Percentiles rank a stretch among this genome's conserved stretches.
Evolutionary conservation across 306 rosid species (phyloP).

Genomic region (Lathyrus aphaca): DNA sequence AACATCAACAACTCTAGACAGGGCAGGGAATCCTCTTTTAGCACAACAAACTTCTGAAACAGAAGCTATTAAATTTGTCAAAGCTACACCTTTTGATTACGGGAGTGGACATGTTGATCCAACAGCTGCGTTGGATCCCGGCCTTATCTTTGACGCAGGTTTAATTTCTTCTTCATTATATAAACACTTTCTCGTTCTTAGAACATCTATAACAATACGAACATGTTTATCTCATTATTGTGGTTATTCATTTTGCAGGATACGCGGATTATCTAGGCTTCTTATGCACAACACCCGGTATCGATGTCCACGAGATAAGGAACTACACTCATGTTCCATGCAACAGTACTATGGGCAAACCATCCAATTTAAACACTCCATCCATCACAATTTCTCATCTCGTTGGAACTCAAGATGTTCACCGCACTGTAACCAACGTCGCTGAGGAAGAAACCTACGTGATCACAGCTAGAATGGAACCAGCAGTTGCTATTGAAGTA

Average conservation of each 20-base stretch:
- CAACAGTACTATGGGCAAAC: constrained; percentile 74
- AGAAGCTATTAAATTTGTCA: constrained; percentile 69
- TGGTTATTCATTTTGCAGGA: constrained; percentile 55
- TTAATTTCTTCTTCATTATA: constrained; percentile 25
- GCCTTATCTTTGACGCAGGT: constrained; percentile 97
- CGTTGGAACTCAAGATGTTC: constrained; percentile 65
- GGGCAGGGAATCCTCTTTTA: constrained; percentile 89
- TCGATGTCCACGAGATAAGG: constrained; percentile 73
- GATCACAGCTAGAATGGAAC: constrained; percentile 81
- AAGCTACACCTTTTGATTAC: constrained; percentile 91
- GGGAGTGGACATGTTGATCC: constrained; percentile 99
- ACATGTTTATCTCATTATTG: not conserved
- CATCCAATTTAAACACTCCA: constrained; percentile 85
- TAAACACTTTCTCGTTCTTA: not conserved
- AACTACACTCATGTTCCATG: constrained; percentile 75
- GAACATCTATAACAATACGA: not conserved
- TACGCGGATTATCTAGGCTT: constrained; percentile 90
- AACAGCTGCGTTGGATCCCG: constrained; percentile 95
- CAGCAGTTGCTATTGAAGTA: constrained; percentile 81
- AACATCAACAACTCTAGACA: constrained; percentile 80
- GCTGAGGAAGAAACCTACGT: constrained; percentile 89
- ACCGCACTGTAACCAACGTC: constrained; percentile 81
- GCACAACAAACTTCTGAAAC: constrained; percentile 92
- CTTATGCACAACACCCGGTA: constrained; percentile 88
- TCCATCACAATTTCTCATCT: constrained; percentile 89